Evolutionary conservation across 768 basidiomycete species (phyloP).

Genomic region (Suillus weaverae): DNA sequence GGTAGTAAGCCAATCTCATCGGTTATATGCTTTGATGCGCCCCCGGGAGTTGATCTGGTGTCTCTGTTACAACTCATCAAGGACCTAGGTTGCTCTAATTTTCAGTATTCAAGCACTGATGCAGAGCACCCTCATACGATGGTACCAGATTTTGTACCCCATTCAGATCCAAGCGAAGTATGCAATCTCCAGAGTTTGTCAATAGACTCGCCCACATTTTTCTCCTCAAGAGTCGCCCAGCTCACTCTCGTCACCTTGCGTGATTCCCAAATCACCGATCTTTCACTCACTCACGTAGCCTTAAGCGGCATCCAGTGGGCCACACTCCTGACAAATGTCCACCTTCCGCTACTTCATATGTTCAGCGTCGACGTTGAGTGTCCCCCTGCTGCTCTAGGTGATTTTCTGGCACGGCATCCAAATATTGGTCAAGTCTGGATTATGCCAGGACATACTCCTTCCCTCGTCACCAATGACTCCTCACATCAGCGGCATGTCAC

Average conservation of each 20-base stretch:
- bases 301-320: background rate
- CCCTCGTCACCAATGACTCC: no score
- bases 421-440: no score
- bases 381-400: no score
- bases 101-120: background rate
- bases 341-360: background rate
- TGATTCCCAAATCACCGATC: background rate
- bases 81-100: background rate
- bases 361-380: conserved; percentile 1
- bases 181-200: background rate
- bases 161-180: background rate
- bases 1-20: no score
- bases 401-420: background rate
- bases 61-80: background rate
- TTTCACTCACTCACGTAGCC: background rate
- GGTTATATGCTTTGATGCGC: background rate
- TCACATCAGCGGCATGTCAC: no score
- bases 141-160: background rate
- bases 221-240: background rate
- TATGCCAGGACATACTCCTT: no score
- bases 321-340: background rate
- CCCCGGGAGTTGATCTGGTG: background rate
- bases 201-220: background rate
- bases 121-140: background rate
- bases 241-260: background rate